Conservation (phyloP, 306 rosid genomes). For the Trifolium dubium region DNA sequence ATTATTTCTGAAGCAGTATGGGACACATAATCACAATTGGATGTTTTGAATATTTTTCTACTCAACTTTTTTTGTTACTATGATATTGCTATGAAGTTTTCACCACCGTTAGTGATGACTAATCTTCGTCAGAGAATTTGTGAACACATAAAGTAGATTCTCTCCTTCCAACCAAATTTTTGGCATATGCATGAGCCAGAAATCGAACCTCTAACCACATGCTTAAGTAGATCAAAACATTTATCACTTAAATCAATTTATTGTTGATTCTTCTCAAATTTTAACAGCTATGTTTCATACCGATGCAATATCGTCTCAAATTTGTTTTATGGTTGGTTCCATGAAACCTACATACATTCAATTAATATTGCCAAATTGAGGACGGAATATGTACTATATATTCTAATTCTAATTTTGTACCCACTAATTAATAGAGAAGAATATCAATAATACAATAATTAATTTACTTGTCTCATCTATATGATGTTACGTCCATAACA, state of each 20-base stretch:
- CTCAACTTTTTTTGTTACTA: background rate
- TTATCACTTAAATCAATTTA: no score
- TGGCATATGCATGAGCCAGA: no score
- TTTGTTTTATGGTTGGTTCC: background rate
- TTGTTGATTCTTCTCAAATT: background rate
- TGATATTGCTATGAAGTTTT: no score
- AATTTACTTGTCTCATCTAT: background rate
- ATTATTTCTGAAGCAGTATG: background rate
- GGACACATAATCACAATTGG: background rate
- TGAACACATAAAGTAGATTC: no score
- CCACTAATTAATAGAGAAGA: slow-evolving; percentile 43
- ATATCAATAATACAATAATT: slow-evolving; percentile 18
- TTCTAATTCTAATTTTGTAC: slow-evolving; percentile 25
- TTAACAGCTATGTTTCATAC: background rate
- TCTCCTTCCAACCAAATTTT: no score
- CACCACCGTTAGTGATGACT: no score
- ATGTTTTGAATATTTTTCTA: background rate
- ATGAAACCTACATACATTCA: slow-evolving; percentile 24
- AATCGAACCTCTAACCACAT: no score
- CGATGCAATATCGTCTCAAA: background rate
- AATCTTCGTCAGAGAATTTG: no score
- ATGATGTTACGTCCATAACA: slow-evolving; percentile 11
- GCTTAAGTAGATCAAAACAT: no score
- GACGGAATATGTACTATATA: slow-evolving; percentile 44
- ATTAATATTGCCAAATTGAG: slow-evolving; percentile 45